Evolutionary conservation across 1,139 yeast species (phyloP), one percentile per base, ranked within the genome.

Genomic region (Kodamaea sp.): DNA sequence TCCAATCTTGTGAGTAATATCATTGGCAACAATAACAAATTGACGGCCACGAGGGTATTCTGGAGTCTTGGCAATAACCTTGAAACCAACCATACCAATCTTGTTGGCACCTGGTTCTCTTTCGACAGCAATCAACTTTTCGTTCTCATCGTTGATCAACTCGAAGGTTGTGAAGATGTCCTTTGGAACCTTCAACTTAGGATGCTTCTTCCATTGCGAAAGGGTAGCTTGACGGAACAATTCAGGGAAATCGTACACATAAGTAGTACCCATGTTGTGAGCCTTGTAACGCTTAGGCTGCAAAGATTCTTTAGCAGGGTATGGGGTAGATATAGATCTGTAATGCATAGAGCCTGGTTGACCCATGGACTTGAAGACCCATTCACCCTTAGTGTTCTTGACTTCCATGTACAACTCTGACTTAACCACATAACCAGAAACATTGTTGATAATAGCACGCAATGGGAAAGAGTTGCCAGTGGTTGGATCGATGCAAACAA

Each of bases 241-340:
- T 61, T 92, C 98, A 34, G 98, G 98, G 92, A 92, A 94, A 65
- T 92, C 98, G 59, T 94, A 94, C 32, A 88, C 96, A 58, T 88
- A 92, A 15, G 98, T 90, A 12, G 98, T 92, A 46, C 98, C 98
- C 92, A 92, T 86, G 56, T 88, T 78, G 66, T 92, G 97, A 31
- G 98, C 98, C 71, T 85, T 87, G 73, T 94, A 94, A 70, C 98
- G 89, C 68, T 92, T 92, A 53, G 97, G 97, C 72, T 92, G 98
- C 55, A 92, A 76, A 68, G 95, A 90, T 68, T 92, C 98, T 73
- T 92, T 92, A 26, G 95, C 96, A 39, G 97, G 95, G 59, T 92
- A 94, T 36, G 97, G 96, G 35, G 97, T 86, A 30, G 92, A 85
- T 53, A 92, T 89, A 34, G 96, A 84, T 66, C 97, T 83, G 70